phyloP scores from a whole-genome alignment of 1,284 basidiomycete species.

The Lentinula novae-zelandiae region DNA sequence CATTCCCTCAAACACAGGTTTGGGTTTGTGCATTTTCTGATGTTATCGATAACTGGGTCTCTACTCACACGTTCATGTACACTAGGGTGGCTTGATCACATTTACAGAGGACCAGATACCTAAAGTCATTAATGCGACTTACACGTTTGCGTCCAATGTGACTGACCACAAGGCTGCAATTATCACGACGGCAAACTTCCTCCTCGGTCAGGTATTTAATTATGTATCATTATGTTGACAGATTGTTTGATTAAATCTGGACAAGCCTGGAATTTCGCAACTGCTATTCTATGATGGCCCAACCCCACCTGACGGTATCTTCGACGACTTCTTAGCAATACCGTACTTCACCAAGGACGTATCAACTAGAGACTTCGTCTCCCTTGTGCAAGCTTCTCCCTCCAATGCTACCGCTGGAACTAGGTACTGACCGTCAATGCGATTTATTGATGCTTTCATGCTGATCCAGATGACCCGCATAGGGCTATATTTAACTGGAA shows the following conservation, averaged over 20 bases:
- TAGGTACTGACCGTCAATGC: slow-evolving; percentile 30
- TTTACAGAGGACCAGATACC: slow-evolving; percentile 34
- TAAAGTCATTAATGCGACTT: slow-evolving; percentile 40
- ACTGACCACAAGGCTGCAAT: slow-evolving; percentile 58
- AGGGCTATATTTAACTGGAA: slow-evolving; percentile 43
- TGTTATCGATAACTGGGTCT: background rate
- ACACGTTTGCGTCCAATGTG: slow-evolving; percentile 43
- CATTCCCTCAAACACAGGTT: slow-evolving; percentile 41
- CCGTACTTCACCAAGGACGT: slow-evolving; percentile 35
- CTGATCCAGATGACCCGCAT: background rate
- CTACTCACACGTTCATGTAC: background rate
- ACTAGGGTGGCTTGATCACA: slow-evolving; percentile 51
- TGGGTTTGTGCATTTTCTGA: slow-evolving; percentile 35
- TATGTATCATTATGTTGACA: background rate
- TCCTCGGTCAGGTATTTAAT: slow-evolving; percentile 33
- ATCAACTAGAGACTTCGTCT: slow-evolving; percentile 34
- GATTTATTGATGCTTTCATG: background rate
- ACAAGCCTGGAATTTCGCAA: slow-evolving; percentile 31
- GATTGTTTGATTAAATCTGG: background rate
- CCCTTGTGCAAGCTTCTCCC: slow-evolving; percentile 37
- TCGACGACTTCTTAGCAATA: slow-evolving; percentile 43
- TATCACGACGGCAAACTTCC: slow-evolving; percentile 52
- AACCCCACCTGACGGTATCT: slow-evolving; percentile 42
- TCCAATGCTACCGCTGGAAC: slow-evolving; percentile 35
- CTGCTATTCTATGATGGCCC: slow-evolving; percentile 53